Evolutionary conservation across 2,329 filamentous ascomycete genomes (phyloP).

Genomic region (Fusarium praegraminearum): DNA sequence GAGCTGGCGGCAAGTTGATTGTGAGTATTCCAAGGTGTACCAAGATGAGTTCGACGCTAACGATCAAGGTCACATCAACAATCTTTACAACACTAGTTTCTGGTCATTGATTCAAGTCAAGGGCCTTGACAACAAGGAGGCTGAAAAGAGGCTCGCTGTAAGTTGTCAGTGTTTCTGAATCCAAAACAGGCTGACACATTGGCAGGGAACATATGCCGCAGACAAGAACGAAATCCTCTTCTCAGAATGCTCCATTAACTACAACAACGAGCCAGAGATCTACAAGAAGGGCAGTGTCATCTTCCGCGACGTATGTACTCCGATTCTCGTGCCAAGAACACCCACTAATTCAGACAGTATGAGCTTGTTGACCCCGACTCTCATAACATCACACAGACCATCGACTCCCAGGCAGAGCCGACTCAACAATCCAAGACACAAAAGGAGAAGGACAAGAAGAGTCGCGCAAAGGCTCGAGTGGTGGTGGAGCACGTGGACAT

Average conservation of each 20-base stretch:
- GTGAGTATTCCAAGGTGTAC: slow-evolving; percentile 62
- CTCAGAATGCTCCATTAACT: slow-evolving; percentile 89
- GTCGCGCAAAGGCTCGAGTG: slow-evolving; percentile 81
- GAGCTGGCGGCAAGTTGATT: slow-evolving; percentile 97
- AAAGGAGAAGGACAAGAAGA: slow-evolving; percentile 84
- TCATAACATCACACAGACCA: slow-evolving; percentile 60
- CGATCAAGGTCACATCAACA: slow-evolving; percentile 88
- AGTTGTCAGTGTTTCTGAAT: slow-evolving; percentile 33
- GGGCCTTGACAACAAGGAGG: slow-evolving; percentile 79
- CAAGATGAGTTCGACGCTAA: slow-evolving; percentile 24
- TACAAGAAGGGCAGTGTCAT: slow-evolving; percentile 94
- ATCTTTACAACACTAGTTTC: slow-evolving; percentile 97
- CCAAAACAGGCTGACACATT: slow-evolving; percentile 33
- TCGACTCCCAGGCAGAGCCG: slow-evolving; percentile 65
- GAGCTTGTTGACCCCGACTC: slow-evolving; percentile 72
- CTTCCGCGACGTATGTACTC: slow-evolving; percentile 76
- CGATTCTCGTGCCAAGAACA: too few species aligned
- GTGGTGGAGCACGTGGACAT: slow-evolving; percentile 90
- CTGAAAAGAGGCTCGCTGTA: slow-evolving; percentile 83
- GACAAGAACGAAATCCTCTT: slow-evolving; percentile 99
- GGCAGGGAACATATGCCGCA: slow-evolving; percentile 80
- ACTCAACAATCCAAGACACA: slow-evolving; percentile 79
- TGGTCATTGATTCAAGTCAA: slow-evolving; percentile 88
- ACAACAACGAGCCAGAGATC: slow-evolving; percentile 95
- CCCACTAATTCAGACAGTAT: slow-evolving; percentile 64